These are phyloP conservation scores for Candida boidinii DNA, from an alignment of 805 yeast genomes.

Conservation along the genomic window DNA sequence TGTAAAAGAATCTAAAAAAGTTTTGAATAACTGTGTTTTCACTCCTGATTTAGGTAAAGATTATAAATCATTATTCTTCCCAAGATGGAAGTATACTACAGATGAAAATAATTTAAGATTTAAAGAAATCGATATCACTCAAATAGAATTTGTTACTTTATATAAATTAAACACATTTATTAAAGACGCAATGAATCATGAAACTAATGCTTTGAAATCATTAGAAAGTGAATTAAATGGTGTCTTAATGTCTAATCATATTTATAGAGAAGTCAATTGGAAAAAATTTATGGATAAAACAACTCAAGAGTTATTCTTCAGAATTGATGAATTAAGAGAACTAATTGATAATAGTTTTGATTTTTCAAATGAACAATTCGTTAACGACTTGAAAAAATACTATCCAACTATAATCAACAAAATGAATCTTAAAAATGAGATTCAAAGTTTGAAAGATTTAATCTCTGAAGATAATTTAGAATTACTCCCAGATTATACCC, in stretches of 20 bases:
- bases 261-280: slow-evolving; percentile 38
- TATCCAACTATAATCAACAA: slow-evolving; percentile 32
- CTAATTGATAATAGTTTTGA: too few species aligned
- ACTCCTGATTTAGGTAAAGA: too few species aligned
- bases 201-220: slow-evolving; percentile 25
- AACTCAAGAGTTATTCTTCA: slow-evolving; percentile 27
- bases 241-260: slow-evolving; percentile 28
- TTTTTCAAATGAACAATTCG: slow-evolving; percentile 17
- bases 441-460: slow-evolving; percentile 46
- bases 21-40: slow-evolving; percentile 12
- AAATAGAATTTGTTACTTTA: slow-evolving; percentile 36
- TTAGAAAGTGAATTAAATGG: slow-evolving; percentile 27
- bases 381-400: slow-evolving; percentile 7
- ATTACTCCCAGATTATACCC: slow-evolving; percentile 88
- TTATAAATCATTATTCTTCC: too few species aligned
- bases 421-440: slow-evolving; percentile 36
- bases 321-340: slow-evolving; percentile 22
- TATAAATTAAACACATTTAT: slow-evolving; percentile 27
- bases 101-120: slow-evolving; percentile 10
- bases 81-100: slow-evolving; percentile 18
- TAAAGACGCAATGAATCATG: slow-evolving; percentile 28
- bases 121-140: slow-evolving; percentile 30
- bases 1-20: slow-evolving; percentile 18
- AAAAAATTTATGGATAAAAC: slow-evolving; percentile 24
- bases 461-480: slow-evolving; percentile 86